Evolutionary conservation across 2,329 filamentous ascomycete species (phyloP).

Genomic region (Phoma sp.): DNA sequence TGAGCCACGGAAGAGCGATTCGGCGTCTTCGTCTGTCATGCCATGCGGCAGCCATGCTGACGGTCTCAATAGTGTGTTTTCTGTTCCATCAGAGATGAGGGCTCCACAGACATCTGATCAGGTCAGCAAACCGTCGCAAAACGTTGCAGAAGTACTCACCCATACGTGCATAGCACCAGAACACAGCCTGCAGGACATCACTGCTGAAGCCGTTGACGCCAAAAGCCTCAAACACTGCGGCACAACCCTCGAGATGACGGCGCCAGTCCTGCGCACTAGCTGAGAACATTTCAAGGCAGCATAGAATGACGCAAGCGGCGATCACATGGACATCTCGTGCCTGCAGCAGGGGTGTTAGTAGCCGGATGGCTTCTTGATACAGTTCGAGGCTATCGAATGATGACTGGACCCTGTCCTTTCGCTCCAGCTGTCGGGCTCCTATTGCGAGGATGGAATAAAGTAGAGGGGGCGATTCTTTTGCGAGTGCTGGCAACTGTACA

Average conservation of each 20-base stretch:
- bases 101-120: slow-evolving; percentile 58
- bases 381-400: slow-evolving; percentile 56
- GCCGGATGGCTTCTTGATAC: slow-evolving; percentile 60
- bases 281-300: slow-evolving; percentile 60
- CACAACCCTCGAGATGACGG: slow-evolving; percentile 60
- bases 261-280: slow-evolving; percentile 54
- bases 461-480: slow-evolving; percentile 53
- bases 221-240: slow-evolving; percentile 58
- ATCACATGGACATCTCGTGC: slow-evolving; percentile 58
- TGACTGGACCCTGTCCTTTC: slow-evolving; percentile 49
- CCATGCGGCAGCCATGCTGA: slow-evolving; percentile 53
- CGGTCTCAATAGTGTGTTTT: slow-evolving; percentile 58
- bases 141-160: slow-evolving; percentile 30
- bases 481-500: slow-evolving; percentile 56
- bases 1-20: slow-evolving; percentile 44
- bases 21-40: slow-evolving; percentile 25
- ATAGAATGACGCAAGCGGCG: slow-evolving; percentile 61
- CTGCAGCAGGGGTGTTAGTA: slow-evolving; percentile 57
- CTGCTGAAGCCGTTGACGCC: slow-evolving; percentile 60
- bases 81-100: slow-evolving; percentile 55
- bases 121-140: neutral
- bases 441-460: slow-evolving; percentile 59
- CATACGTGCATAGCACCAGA: slow-evolving; percentile 64
- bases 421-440: slow-evolving; percentile 59
- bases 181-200: slow-evolving; percentile 58